These are phyloP conservation scores for Lumnitzera racemosa DNA, from an alignment of 345 rosid species.

Conservation along the genomic window DNA sequence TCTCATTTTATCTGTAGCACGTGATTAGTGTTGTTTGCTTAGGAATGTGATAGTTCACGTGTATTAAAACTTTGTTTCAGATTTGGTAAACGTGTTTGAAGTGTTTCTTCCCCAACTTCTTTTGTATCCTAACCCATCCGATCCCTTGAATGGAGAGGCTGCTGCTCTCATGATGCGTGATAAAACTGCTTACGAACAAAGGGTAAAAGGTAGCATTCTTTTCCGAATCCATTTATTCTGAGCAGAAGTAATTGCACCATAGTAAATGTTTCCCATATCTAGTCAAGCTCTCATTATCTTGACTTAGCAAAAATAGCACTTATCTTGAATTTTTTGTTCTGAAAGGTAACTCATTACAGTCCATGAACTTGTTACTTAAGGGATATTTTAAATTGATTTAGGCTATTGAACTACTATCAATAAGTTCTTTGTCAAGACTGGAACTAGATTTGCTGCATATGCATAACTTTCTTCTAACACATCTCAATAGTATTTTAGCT, in stretches of 20 bases:
- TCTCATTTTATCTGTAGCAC: neutral
- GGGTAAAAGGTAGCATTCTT: conserved; percentile 62
- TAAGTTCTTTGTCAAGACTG: no score
- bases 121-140: conserved; percentile 90
- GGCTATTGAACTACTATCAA: no score
- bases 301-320: no score
- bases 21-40: conserved; percentile 3
- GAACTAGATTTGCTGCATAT: no score
- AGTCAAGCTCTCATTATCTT: no score
- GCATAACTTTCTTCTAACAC: no score
- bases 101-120: conserved; percentile 98
- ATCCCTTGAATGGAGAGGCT: conserved; percentile 97
- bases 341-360: no score
- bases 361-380: no score
- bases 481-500: no score
- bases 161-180: conserved; percentile 97
- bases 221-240: neutral
- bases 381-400: no score
- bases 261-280: no score
- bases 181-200: conserved; percentile 65
- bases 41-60: conserved; percentile 2
- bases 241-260: neutral
- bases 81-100: conserved; percentile 94
- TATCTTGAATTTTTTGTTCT: no score
- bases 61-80: conserved; percentile 28